A percentile compares a stretch with the other conserved stretches of the same genome.
Conservation (phyloP, 202 grass and related monocot species). For the Saccharum hybrid region DNA sequence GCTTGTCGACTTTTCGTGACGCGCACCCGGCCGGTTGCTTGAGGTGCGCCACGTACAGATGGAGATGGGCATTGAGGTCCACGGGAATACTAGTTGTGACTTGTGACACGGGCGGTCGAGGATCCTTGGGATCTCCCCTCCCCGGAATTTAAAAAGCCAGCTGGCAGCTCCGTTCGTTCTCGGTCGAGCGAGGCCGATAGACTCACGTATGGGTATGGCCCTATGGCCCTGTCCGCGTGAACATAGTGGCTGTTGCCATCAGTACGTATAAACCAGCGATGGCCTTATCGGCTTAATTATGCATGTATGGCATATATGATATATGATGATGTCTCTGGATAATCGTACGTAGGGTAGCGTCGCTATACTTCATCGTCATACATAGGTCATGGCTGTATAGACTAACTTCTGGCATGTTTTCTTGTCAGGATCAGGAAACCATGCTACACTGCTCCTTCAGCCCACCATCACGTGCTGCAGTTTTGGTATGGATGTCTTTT, state of each 20-base stretch:
- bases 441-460: neutral
- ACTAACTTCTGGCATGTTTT: neutral
- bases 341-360: neutral
- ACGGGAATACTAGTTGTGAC: neutral
- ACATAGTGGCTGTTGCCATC: neutral
- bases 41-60: too few relatives aligned
- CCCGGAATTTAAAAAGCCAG: neutral
- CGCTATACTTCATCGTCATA: neutral
- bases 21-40: too few relatives aligned
- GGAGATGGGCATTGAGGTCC: neutral
- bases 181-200: neutral
- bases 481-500: neutral
- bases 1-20: neutral
- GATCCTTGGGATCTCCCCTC: neutral
- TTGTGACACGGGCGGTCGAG: too few relatives aligned
- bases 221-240: neutral
- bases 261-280: neutral
- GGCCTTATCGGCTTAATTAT: too few relatives aligned
- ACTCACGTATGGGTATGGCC: neutral
- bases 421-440: neutral
- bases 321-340: neutral
- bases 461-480: constrained; percentile 15
- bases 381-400: neutral
- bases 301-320: neutral
- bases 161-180: neutral